phyloP scores from a whole-genome alignment of 225 moss, liverwort and hornwort genomes.

The Asterella californica region DNA sequence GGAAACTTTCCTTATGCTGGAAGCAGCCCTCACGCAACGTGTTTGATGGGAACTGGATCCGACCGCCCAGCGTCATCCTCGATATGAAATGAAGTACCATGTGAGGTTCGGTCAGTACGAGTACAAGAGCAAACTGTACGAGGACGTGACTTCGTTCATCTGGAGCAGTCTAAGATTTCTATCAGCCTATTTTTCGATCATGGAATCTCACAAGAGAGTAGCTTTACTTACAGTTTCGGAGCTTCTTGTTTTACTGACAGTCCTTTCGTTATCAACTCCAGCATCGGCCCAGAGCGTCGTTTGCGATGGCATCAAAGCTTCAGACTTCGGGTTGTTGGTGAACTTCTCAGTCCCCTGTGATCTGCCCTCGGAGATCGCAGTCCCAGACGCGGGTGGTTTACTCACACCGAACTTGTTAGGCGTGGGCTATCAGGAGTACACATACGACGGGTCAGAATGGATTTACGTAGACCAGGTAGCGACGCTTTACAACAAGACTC shows the following conservation, averaged over 20 bases:
- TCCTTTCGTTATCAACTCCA: neutral
- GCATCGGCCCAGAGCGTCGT: neutral
- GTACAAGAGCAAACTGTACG: neutral
- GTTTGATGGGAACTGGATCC: neutral
- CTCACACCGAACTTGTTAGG: conserved; percentile 27
- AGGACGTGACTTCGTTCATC: neutral
- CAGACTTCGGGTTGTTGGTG: conserved; percentile 23
- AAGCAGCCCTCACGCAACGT: neutral
- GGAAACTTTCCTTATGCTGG: too few species aligned
- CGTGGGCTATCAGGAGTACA: conserved; percentile 27
- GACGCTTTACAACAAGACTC: conserved; percentile 21
- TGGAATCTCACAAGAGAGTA: neutral
- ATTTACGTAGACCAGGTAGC: conserved; percentile 4
- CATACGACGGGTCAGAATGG: conserved; percentile 23
- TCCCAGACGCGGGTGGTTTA: conserved; percentile 31
- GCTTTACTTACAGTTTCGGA: neutral
- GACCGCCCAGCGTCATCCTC: neutral
- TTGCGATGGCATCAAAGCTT: neutral
- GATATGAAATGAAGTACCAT: neutral
- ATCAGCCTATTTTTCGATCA: neutral
- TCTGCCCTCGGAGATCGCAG: conserved; percentile 18
- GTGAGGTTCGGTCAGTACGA: neutral
- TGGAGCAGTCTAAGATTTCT: neutral
- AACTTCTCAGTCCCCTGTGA: conserved; percentile 46
- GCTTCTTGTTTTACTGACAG: neutral